Conservation (phyloP, 768 basidiomycete species). For the Boletus sp. region DNA sequence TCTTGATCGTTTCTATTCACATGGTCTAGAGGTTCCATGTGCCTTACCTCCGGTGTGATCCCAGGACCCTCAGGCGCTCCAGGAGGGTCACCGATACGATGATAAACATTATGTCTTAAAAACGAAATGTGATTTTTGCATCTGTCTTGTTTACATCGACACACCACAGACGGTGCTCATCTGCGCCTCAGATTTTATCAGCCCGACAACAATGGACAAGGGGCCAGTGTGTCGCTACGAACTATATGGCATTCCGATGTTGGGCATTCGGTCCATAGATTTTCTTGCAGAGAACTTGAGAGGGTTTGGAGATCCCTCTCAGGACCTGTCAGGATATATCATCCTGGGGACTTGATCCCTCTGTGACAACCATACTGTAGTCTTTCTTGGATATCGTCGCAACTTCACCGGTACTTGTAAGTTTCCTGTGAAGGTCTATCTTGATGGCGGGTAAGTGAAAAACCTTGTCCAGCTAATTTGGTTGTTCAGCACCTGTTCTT, state of each 20-base stretch:
- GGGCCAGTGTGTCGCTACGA: conserved; percentile 36
- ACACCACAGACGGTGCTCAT: too few relatives aligned
- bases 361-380: too few relatives aligned
- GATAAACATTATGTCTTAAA: conserved; percentile 59
- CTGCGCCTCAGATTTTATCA: conserved; percentile 35
- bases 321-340: too few relatives aligned
- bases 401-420: too few relatives aligned
- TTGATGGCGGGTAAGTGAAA: too few relatives aligned
- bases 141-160: conserved; percentile 16
- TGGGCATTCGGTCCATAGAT: conserved; percentile 30
- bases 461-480: too few relatives aligned
- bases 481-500: not conserved
- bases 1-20: too few relatives aligned
- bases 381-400: too few relatives aligned
- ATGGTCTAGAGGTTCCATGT: conserved; percentile 61
- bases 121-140: conserved; percentile 47
- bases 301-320: conserved; percentile 45
- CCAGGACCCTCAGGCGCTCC: conserved; percentile 57
- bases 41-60: conserved; percentile 67
- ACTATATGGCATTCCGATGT: not conserved
- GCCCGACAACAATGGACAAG: conserved; percentile 62
- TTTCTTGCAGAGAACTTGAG: conserved; percentile 55
- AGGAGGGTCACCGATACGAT: conserved; percentile 53
- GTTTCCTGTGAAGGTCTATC: too few relatives aligned
- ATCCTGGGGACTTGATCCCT: too few relatives aligned